Evolutionary conservation across 1,284 basidiomycete species (phyloP).

Genomic region (Trichosporon faecale): DNA sequence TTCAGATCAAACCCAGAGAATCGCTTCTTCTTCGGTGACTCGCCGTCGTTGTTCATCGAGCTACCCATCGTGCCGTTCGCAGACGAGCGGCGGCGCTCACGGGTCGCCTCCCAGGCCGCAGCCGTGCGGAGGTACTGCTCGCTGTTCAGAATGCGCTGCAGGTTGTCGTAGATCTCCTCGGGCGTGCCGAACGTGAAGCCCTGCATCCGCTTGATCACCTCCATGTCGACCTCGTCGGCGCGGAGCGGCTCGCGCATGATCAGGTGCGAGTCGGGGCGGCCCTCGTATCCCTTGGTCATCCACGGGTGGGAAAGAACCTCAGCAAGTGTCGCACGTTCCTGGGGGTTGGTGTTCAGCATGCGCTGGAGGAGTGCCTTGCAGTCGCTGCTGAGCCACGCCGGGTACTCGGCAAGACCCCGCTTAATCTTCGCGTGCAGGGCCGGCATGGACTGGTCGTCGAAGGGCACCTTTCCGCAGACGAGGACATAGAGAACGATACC

Average conservation of each 20-base stretch:
- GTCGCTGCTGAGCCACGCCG: constrained; percentile 92
- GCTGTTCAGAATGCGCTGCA: constrained; percentile 70
- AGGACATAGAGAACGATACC: constrained; percentile 96
- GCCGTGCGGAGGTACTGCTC: constrained; percentile 74
- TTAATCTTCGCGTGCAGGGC: constrained; percentile 99
- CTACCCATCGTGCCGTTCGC: constrained; percentile 26
- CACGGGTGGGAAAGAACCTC: constrained; percentile 92
- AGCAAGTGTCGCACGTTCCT: constrained; percentile 71
- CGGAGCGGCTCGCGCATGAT: constrained; percentile 84
- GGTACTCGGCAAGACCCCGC: constrained; percentile 92
- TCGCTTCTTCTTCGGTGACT: constrained; percentile 54
- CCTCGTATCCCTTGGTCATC: constrained; percentile 86
- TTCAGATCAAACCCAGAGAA: constrained; percentile 97
- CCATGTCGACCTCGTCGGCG: constrained; percentile 76
- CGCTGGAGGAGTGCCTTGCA: constrained; percentile 90
- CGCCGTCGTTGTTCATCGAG: constrained; percentile 25
- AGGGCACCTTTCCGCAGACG: constrained; percentile 97
- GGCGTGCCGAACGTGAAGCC: constrained; percentile 94
- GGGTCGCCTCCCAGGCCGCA: constrained; percentile 71
- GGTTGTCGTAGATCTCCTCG: constrained; percentile 74
- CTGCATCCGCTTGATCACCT: constrained; percentile 86
- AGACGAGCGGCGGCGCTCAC: constrained; percentile 50
- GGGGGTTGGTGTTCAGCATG: constrained; percentile 95
- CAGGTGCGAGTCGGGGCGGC: constrained; percentile 77
- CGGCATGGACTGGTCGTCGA: constrained; percentile 97